phyloP scores from a whole-genome alignment of 2,329 filamentous ascomycete species.

The Cercospora brassicicola region DNA sequence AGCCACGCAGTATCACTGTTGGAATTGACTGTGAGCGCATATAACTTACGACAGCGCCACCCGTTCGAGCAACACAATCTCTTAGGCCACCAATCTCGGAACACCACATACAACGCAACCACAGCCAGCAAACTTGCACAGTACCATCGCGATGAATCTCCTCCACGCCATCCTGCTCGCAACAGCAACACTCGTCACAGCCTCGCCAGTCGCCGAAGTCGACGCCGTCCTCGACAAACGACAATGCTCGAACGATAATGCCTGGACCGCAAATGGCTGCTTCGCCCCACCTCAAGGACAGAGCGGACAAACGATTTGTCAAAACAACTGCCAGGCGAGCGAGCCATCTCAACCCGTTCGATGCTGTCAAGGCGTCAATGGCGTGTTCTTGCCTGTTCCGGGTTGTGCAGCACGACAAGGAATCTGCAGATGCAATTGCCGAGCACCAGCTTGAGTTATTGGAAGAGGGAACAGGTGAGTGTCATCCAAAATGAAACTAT shows the following conservation, averaged over 20 bases:
- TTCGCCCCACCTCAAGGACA: neutral
- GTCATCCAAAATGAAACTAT: neutral
- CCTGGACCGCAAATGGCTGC: neutral
- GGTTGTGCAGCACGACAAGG: neutral
- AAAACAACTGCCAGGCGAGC: neutral
- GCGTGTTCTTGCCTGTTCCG: conserved; percentile 4
- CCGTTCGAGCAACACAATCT: neutral
- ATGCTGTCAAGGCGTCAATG: conserved; percentile 2
- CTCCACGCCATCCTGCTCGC: neutral
- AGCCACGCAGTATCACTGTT: neutral
- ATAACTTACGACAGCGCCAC: neutral
- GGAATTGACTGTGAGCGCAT: neutral
- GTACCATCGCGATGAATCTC: neutral
- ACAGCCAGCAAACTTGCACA: neutral
- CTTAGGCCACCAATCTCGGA: neutral
- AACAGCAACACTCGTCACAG: neutral
- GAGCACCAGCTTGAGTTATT: neutral
- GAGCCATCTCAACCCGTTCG: neutral
- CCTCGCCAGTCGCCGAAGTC: neutral
- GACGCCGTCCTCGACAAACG: neutral
- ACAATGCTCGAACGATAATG: conserved; percentile 6
- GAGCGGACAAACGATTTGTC: neutral
- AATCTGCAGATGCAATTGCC: conserved; percentile 1
- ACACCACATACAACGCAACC: neutral
- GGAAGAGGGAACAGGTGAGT: neutral